A percentile compares a stretch with the other conserved stretches of the same genome.
Conservation (phyloP, 495 filamentous ascomycete genomes). For the Neurospora tetrasperma region DNA sequence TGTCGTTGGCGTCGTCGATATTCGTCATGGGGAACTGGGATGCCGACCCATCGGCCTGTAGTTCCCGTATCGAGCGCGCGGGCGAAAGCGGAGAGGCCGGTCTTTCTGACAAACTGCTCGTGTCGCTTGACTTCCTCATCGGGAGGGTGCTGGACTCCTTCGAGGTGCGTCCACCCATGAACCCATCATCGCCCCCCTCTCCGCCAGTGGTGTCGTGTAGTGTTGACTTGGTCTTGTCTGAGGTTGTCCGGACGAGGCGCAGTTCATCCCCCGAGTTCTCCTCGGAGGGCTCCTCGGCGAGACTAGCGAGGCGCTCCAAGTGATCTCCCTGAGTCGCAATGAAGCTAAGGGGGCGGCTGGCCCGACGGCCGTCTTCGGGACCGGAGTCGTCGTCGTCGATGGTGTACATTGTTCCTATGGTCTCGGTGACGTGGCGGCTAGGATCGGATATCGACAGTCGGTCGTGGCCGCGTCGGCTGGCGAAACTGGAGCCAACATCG, state of each 20-base stretch:
- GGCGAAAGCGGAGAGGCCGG: slow-evolving; percentile 46
- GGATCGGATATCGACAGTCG: slow-evolving; percentile 50
- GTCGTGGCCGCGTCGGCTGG: slow-evolving; percentile 44
- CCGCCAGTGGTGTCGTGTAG: neutral
- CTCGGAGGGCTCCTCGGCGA: slow-evolving; percentile 16
- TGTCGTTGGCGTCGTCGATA: slow-evolving; percentile 84
- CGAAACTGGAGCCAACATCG: slow-evolving; percentile 45
- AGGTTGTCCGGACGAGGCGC: slow-evolving; percentile 33
- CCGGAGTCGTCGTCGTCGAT: slow-evolving; percentile 44
- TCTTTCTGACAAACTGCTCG: slow-evolving; percentile 38
- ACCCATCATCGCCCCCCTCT: slow-evolving; percentile 2
- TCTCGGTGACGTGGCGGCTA: slow-evolving; percentile 94
- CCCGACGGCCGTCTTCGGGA: slow-evolving; percentile 33
- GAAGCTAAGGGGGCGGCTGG: slow-evolving; percentile 37
- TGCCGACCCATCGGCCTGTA: slow-evolving; percentile 53
- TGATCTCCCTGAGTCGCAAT: slow-evolving; percentile 32
- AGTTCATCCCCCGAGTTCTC: slow-evolving; percentile 30
- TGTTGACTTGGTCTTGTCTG: slow-evolving; percentile 23
- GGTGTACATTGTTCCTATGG: slow-evolving; percentile 89
- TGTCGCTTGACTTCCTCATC: slow-evolving; percentile 35
- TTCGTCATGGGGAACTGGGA: slow-evolving; percentile 78
- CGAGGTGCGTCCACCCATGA: slow-evolving; percentile 13
- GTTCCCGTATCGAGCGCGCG: slow-evolving; percentile 47
- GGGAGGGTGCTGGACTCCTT: slow-evolving; percentile 32
- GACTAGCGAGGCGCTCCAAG: slow-evolving; percentile 16